Evolutionary conservation across 2,329 filamentous ascomycete genomes (phyloP).

Genomic region (Penicillium psychrosexuale): DNA sequence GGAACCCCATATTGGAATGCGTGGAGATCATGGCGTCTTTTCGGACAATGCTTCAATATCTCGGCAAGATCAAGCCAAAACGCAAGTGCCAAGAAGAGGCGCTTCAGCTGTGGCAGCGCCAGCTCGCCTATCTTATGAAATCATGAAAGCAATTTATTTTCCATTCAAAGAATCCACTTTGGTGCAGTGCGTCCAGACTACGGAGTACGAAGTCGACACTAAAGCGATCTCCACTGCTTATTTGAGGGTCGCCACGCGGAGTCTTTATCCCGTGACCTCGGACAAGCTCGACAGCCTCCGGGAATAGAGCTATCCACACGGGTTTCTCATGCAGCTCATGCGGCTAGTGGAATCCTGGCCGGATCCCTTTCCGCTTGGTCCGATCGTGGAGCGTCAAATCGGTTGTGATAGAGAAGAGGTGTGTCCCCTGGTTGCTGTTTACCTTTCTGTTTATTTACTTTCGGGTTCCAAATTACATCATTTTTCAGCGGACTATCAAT

Average conservation of each 20-base stretch:
- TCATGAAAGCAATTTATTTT: not conserved
- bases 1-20: not conserved
- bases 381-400: conserved; percentile 3
- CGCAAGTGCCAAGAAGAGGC: not conserved
- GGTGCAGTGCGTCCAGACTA: not conserved
- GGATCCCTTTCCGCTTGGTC: conserved; percentile 6
- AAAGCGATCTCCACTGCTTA: conserved; percentile 9
- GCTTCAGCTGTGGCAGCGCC: conserved; percentile 1
- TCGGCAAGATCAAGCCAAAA: not conserved
- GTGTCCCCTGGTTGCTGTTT: not conserved
- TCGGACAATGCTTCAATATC: not conserved
- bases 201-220: not conserved
- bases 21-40: not conserved
- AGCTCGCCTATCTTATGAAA: not conserved
- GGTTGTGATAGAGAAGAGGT: not conserved
- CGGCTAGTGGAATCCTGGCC: not conserved
- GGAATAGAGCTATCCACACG: not conserved
- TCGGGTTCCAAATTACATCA: not conserved
- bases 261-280: not conserved
- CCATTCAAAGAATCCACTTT: not conserved
- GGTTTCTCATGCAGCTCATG: not conserved
- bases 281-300: not conserved
- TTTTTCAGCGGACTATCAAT: not conserved
- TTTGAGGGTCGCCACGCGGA: conserved; percentile 3
- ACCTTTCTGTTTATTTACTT: not conserved